Evolutionary conservation across 2,329 filamentous ascomycete genomes (phyloP).

Genomic region (Cordyceps cateniannulata): DNA sequence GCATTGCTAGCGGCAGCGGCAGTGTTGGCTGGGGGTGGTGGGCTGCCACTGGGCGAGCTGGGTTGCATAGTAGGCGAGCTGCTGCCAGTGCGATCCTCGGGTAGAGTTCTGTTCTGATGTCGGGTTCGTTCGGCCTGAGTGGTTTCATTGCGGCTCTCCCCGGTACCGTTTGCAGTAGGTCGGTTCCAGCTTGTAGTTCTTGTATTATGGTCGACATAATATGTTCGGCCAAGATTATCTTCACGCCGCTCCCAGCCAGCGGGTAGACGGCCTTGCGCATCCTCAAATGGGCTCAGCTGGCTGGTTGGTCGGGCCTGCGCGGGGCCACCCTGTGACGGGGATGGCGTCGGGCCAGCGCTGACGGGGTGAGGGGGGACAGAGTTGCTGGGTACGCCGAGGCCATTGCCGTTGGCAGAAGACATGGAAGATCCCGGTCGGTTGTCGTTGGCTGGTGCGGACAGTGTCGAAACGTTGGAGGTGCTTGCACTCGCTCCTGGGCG

Average conservation of each 20-base stretch:
- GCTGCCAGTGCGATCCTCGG: slow-evolving; percentile 89
- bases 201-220: slow-evolving; percentile 98
- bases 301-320: slow-evolving; percentile 27
- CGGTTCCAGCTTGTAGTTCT: slow-evolving; percentile 94
- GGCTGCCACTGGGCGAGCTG: slow-evolving; percentile 37
- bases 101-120: slow-evolving; percentile 91
- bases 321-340: slow-evolving; percentile 23
- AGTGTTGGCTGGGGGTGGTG: slow-evolving; percentile 18
- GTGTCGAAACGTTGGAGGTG: slow-evolving; percentile 20
- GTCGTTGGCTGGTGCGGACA: slow-evolving; percentile 37
- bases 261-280: slow-evolving; percentile 86
- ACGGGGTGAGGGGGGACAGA: slow-evolving; percentile 40
- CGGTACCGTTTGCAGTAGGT: slow-evolving; percentile 71
- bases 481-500: slow-evolving; percentile 26
- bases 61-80: slow-evolving; percentile 75
- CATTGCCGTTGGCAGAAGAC: slow-evolving; percentile 41
- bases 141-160: slow-evolving; percentile 66
- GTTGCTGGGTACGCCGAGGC: slow-evolving; percentile 33
- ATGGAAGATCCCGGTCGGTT: slow-evolving; percentile 48
- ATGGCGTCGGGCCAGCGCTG: slow-evolving; percentile 35
- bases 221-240: slow-evolving; percentile 89
- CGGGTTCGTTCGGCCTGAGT: slow-evolving; percentile 88
- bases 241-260: slow-evolving; percentile 94
- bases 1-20: slow-evolving; percentile 42
- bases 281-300: slow-evolving; percentile 84